A percentile compares a stretch with the other conserved stretches of the same genome.
phyloP scores from a whole-genome alignment of 345 rosid genomes.

The Rhodomyrtus tomentosa region DNA sequence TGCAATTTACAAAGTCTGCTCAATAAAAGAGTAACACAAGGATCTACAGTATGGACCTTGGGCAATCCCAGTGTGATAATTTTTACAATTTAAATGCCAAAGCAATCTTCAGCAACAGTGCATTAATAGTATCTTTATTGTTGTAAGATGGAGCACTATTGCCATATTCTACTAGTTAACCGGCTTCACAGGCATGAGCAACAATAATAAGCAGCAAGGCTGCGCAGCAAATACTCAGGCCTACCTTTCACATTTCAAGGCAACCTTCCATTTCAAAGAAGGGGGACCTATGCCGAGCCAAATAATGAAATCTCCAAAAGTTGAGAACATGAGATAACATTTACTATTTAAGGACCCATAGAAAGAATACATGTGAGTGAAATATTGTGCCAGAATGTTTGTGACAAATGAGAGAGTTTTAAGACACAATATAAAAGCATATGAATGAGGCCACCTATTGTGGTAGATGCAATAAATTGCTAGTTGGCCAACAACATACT shows the following conservation, averaged over 20 bases:
- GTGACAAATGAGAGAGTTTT: background rate
- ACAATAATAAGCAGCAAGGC: background rate
- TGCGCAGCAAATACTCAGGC: background rate
- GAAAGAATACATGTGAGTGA: background rate
- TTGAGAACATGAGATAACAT: background rate
- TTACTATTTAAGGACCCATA: background rate
- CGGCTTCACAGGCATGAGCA: background rate
- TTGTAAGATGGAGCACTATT: background rate
- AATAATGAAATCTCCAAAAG: background rate
- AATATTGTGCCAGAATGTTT: background rate
- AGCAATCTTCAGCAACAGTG: background rate
- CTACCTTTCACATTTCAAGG: background rate
- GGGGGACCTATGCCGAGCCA: background rate
- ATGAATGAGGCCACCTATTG: background rate
- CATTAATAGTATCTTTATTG: background rate
- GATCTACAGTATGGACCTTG: background rate
- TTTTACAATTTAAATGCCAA: background rate
- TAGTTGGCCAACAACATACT: background rate
- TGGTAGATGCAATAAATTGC: background rate
- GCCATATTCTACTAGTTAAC: background rate
- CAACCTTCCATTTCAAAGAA: background rate
- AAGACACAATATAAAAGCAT: background rate
- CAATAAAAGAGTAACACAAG: background rate
- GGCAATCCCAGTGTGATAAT: background rate
- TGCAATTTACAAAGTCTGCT: constrained; percentile 7